phyloP scores from a whole-genome alignment of 208 protist species.

The Leishmania martiniquensis region DNA sequence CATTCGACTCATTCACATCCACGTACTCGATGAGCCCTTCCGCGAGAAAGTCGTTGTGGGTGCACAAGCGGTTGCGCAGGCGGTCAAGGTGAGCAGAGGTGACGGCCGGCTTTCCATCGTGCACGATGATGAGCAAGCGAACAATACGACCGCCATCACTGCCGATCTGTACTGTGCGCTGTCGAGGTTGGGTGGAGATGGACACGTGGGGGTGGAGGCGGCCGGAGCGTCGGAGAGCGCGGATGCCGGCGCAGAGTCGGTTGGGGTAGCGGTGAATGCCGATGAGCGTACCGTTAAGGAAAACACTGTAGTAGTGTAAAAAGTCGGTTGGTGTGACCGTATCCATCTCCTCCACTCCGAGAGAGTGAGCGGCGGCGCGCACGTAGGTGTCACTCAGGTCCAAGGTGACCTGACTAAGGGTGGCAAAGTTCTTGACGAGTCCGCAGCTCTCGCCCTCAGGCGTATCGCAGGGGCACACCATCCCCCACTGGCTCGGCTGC shows the following conservation, averaged over 20 bases:
- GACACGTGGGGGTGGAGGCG: conserved; percentile 89
- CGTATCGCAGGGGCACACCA: conserved; percentile 99
- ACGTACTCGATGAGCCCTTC: conserved; percentile 98
- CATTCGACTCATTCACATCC: conserved; percentile 99
- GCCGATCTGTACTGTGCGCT: conserved; percentile 82
- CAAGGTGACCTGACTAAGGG: conserved; percentile 98
- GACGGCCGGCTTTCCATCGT: conserved; percentile 56
- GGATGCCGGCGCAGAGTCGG: conserved; percentile 75
- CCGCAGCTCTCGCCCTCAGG: conserved; percentile 99
- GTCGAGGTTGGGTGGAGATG: conserved; percentile 73
- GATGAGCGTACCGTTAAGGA: conserved; percentile 85
- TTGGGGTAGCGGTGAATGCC: conserved; percentile 89
- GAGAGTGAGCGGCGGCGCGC: conserved; percentile 67
- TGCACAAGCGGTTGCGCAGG: conserved; percentile 52
- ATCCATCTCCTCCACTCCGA: conserved; percentile 88
- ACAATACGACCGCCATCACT: conserved; percentile 90
- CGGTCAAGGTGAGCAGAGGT: conserved; percentile 66
- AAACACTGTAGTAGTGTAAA: conserved; percentile 74
- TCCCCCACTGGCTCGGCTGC: conserved; percentile 99
- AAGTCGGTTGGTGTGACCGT: conserved; percentile 75
- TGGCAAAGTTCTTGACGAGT: conserved; percentile 99
- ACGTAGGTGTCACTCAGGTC: conserved; percentile 94
- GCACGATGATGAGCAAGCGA: conserved; percentile 78
- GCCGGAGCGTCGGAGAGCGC: conserved; percentile 71
- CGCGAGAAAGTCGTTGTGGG: conserved; percentile 90